These are phyloP conservation scores for Leptographium radiaticola DNA, from an alignment of 2,329 filamentous ascomycete species.

Conservation along the genomic window DNA sequence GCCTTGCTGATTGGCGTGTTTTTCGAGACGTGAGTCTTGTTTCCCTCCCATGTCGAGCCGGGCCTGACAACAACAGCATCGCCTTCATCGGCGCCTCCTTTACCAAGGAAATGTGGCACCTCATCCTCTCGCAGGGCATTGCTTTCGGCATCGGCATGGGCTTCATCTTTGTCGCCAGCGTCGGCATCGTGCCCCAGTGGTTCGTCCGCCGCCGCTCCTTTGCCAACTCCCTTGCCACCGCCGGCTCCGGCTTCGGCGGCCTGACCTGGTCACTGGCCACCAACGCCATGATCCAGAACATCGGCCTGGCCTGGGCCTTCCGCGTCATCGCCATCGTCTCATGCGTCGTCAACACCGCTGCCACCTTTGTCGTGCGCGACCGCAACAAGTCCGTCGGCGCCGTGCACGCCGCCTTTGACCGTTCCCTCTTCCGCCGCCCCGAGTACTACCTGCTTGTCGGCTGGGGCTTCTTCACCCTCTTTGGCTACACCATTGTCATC, in stretches of 20 bases:
- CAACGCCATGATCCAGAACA: conserved; percentile 52
- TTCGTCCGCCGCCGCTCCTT: conserved; percentile 55
- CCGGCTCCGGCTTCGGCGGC: conserved; percentile 66
- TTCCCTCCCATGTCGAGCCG: not conserved
- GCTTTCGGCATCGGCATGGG: conserved; percentile 71
- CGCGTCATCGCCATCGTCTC: conserved; percentile 51
- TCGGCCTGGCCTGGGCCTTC: conserved; percentile 55
- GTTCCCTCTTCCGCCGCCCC: conserved; percentile 42
- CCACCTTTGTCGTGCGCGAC: conserved; percentile 52
- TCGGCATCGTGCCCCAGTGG: conserved; percentile 60
- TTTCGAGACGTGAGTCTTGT: conserved; percentile 37
- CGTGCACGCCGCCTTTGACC: conserved; percentile 54
- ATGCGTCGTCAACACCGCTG: conserved; percentile 50
- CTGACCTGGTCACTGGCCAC: conserved; percentile 54
- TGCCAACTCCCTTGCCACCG: conserved; percentile 54
- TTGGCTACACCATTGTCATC: conserved; percentile 64
- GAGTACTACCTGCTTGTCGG: conserved; percentile 53
- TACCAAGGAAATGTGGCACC: conserved; percentile 55
- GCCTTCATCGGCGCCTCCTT: conserved; percentile 61
- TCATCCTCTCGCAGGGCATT: conserved; percentile 62
- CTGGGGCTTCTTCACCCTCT: conserved; percentile 59
- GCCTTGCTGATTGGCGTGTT: conserved; percentile 52
- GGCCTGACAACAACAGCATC: conserved; percentile 16
- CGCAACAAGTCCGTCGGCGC: conserved; percentile 58
- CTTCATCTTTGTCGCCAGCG: conserved; percentile 57